These are phyloP conservation scores for Ogataea pini DNA, from an alignment of 805 yeast species.

Conservation along the genomic window DNA sequence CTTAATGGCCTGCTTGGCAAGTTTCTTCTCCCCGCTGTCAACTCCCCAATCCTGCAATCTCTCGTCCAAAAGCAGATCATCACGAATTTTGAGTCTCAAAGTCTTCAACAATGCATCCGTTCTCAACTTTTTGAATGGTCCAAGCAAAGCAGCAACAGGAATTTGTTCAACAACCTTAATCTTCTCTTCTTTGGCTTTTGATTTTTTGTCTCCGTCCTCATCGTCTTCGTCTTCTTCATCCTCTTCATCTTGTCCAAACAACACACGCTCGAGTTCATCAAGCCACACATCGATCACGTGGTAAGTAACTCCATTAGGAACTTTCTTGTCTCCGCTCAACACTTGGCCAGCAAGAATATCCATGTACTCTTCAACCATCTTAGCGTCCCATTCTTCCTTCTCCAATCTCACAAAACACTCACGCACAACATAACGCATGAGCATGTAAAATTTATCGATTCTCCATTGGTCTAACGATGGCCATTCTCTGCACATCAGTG, in stretches of 20 bases:
- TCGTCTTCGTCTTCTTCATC: conserved; percentile 51
- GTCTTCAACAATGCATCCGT: conserved; percentile 57
- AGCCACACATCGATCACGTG: conserved; percentile 82
- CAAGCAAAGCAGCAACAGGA: conserved; percentile 57
- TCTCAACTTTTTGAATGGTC: conserved; percentile 59
- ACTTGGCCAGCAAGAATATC: conserved; percentile 32
- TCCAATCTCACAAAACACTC: conserved; percentile 61
- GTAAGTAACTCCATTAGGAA: conserved; percentile 76
- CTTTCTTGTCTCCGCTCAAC: conserved; percentile 56
- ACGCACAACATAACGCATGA: conserved; percentile 74
- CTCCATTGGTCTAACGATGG: conserved; percentile 78
- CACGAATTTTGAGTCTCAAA: conserved; percentile 61
- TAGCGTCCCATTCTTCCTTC: conserved; percentile 53
- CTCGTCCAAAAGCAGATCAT: conserved; percentile 65
- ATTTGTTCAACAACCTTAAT: conserved; percentile 41
- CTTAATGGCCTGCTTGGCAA: conserved; percentile 19
- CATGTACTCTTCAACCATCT: conserved; percentile 47
- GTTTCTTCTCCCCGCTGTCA: conserved; percentile 29
- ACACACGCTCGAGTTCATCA: conserved; percentile 77
- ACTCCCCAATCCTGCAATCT: conserved; percentile 69
- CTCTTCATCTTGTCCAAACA: conserved; percentile 49
- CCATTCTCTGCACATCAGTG: conserved; percentile 80
- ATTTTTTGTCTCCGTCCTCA: conserved; percentile 44
- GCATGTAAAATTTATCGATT: conserved; percentile 79
- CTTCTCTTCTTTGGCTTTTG: conserved; percentile 30